Base-by-base conservation (phyloP, 768 basidiomycete species). In the Xerocomus spinulosus region DNA sequence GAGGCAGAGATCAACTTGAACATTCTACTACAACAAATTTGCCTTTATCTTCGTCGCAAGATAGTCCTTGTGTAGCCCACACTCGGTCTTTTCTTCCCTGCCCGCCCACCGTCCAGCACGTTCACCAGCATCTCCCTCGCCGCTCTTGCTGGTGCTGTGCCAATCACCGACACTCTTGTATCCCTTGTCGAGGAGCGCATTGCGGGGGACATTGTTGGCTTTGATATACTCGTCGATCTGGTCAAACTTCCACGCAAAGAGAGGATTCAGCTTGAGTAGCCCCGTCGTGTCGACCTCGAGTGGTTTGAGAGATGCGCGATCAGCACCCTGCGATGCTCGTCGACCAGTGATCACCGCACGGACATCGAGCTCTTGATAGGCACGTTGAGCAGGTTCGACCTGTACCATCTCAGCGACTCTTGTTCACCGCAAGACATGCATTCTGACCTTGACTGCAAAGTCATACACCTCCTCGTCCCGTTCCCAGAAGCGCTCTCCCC, bases 141-240 rank as follows among this genome's bases (percentile, higher is more conserved):
- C 83, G 51, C 82, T 83, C 56, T 67, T 75, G n/a, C 66, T 68
- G 0, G 96, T 99, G 52, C 91, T 94, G 70, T 99, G 96, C 89
- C 94, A 95, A 68, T 99, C 96, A 4, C 96, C 96, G 53, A 99
- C 82, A 61, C 90, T 92, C 58, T 84, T 86, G 73, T 98, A 99
- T 3, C 96, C 96, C 63, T 92, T 82, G 50, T 81, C 82, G 33
- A 99, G 78, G 5, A 99, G 76, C 51, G 78, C 81, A 72, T 99
- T 98, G 51, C 82, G 80, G 3, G 94, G 94, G 1, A 97, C 93
- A 37, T 80, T 70, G 68, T 97, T 81, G 50, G 79, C 74, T 35
- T 80, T 80, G 52, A 95, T 76, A 66, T 97, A 94, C 66, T 81
- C 83, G 52, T 96, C 85, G 15, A 97, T 89, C 33, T 89, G 68